These are phyloP conservation scores for Haplosporangium sp. DNA, from an alignment of 371 early-diverging fungal species.

Conservation along the genomic window DNA sequence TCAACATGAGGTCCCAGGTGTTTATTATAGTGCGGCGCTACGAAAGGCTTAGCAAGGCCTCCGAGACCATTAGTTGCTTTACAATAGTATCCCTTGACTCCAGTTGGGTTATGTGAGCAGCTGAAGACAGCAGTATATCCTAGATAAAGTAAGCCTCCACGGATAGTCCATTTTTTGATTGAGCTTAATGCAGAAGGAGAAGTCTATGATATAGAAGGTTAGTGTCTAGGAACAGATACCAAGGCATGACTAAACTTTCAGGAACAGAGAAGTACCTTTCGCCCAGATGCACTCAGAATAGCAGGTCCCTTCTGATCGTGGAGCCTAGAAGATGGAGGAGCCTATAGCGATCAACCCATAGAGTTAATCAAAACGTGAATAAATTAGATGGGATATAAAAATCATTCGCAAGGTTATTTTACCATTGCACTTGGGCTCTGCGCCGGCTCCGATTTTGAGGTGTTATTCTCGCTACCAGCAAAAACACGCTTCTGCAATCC, in stretches of 20 bases:
- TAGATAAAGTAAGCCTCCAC: constrained; percentile 44
- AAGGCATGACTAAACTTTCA: background rate
- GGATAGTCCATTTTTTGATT: constrained; percentile 43
- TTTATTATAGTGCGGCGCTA: constrained; percentile 43
- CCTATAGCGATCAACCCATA: constrained; percentile 5
- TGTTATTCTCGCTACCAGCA: constrained; percentile 22
- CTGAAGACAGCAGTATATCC: constrained; percentile 50
- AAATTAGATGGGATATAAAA: background rate
- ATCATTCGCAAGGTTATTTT: background rate
- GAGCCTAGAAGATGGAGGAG: constrained; percentile 51
- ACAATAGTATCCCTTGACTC: constrained; percentile 45
- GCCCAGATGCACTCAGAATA: constrained; percentile 30
- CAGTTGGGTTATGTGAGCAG: constrained; percentile 36
- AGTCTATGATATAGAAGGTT: constrained; percentile 10
- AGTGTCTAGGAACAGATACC: background rate
- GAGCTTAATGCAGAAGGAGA: constrained; percentile 3
- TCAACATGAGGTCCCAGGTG: constrained; percentile 51
- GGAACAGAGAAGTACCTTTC: constrained; percentile 13
- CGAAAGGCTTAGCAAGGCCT: constrained; percentile 34
- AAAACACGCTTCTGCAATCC: constrained; percentile 42
- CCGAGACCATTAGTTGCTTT: constrained; percentile 47
- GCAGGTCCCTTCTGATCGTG: constrained; percentile 54
- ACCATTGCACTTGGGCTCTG: constrained; percentile 9
- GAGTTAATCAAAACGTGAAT: background rate
- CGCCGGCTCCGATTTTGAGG: constrained; percentile 4